Conservation (phyloP, 129 eudicot species). For the Dittrichia graveolens region DNA sequence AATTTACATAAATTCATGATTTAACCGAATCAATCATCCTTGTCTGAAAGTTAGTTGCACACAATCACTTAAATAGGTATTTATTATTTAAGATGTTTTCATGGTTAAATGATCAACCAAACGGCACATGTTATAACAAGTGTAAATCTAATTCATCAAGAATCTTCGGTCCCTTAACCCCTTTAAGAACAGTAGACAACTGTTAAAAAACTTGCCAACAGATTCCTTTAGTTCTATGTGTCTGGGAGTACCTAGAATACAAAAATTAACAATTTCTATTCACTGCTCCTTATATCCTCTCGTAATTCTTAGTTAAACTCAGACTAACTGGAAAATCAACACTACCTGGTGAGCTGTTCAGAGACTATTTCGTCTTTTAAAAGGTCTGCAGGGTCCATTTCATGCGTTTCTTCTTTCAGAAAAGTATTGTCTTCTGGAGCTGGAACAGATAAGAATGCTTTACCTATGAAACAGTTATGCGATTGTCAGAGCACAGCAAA, state of each 20-base stretch:
- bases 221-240: too few relatives aligned
- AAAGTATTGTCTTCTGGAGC: slow-evolving; percentile 20
- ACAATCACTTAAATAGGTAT: background rate
- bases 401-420: slow-evolving; percentile 23
- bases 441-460: slow-evolving; percentile 24
- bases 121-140: too few relatives aligned
- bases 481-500: slow-evolving; percentile 7
- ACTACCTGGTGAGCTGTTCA: slow-evolving; percentile 88
- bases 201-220: background rate
- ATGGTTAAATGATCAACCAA: background rate
- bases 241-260: background rate
- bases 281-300: slow-evolving; percentile 13
- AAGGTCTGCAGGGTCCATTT: slow-evolving; percentile 43
- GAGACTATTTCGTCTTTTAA: slow-evolving; percentile 86
- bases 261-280: background rate
- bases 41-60: background rate
- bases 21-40: background rate
- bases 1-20: background rate
- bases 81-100: background rate
- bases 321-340: slow-evolving; percentile 8
- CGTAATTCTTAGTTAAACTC: background rate
- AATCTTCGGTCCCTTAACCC: too few relatives aligned
- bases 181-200: background rate
- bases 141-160: too few relatives aligned
- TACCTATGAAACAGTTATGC: slow-evolving; percentile 22